phyloP scores from a whole-genome alignment of 2,329 filamentous ascomycete species.

The Cordyceps pruinosa region DNA sequence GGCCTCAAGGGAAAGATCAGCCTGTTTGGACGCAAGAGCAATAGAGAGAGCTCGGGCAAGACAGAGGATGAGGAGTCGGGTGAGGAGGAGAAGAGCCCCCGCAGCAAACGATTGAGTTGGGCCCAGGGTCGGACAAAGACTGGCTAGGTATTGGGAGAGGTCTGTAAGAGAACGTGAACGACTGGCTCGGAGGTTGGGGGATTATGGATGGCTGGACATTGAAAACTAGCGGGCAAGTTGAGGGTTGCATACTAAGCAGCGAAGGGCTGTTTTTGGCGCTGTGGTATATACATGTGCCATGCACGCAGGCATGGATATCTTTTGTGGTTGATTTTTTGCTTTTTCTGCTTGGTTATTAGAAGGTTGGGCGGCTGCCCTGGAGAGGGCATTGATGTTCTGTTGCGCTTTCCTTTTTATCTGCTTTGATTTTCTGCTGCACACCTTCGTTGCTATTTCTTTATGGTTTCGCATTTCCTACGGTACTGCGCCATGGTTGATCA shows the following conservation, averaged over 20 bases:
- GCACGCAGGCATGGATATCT: conserved; percentile 1
- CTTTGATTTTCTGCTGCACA: no score
- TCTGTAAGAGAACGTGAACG: not conserved
- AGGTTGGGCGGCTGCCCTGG: not conserved
- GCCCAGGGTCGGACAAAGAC: conserved; percentile 17
- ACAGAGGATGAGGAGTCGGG: conserved; percentile 19
- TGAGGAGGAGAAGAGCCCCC: conserved; percentile 16
- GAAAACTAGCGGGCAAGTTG: not conserved
- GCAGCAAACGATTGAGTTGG: conserved; percentile 16
- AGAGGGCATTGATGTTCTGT: not conserved
- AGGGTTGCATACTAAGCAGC: not conserved
- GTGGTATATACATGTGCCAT: not conserved
- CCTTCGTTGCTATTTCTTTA: not conserved
- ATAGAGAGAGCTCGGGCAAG: conserved; percentile 18
- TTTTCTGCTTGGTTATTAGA: not conserved
- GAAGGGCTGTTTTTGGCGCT: not conserved
- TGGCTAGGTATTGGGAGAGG: conserved; percentile 12
- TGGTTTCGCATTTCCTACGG: not conserved
- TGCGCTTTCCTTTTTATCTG: not conserved
- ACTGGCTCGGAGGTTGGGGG: not conserved
- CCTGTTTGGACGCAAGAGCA: conserved; percentile 26
- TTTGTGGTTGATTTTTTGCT: not conserved
- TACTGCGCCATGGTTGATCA: not conserved
- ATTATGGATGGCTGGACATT: not conserved
- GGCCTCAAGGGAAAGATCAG: conserved; percentile 31